Base-by-base conservation (phyloP, 805 yeast species). In the Brettanomyces nanus region DNA sequence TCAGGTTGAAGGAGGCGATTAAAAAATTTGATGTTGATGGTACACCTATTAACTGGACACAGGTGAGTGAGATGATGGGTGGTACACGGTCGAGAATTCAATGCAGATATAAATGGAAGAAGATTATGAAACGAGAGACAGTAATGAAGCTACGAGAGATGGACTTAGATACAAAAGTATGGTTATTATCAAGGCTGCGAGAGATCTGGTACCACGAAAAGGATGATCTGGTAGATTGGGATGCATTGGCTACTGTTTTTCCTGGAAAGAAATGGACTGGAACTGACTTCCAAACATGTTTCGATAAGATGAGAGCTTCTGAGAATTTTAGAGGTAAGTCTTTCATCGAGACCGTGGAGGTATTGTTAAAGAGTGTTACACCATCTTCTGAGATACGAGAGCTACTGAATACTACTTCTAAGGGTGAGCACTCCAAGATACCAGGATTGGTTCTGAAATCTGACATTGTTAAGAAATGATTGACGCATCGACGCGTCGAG, bases 41-140 rank as follows among this genome's bases (percentile, higher is more conserved):
- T 39, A 53, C 48, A 37, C 58, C 39, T 42, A 77, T 89, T 39
- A 90, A 90, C 56, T 90, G 97, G 97, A 89, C 97, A 0, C 65
- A 77, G 4, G 94, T 90, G 3, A 79, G 90, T 52, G 97, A 90
- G 55, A 66, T 73, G 35, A 86, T 90, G 95, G 80, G 85, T 25
- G 96, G 96, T 3, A 67, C 76, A 2, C 71, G 97, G 44, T 83
- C 95, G 1, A 70, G 97, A 48, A 89, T 90, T 46, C 97, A 90
- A 61, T 89, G 97, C 57, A 74, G 97, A 42, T 90, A 90, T 61
- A 90, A 90, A 56, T 90, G 97, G 96, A 82, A 82, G 53, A 90
- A 89, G 60, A 52, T 87, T 5, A 60, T 78, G 37, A 79, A 76
- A 50, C 66, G 82, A 42, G 81, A 79, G 44, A 71, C 74, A 1